Conservation (phyloP, 192 early-diverging fungal genomes). For the Podila epicladia region DNA sequence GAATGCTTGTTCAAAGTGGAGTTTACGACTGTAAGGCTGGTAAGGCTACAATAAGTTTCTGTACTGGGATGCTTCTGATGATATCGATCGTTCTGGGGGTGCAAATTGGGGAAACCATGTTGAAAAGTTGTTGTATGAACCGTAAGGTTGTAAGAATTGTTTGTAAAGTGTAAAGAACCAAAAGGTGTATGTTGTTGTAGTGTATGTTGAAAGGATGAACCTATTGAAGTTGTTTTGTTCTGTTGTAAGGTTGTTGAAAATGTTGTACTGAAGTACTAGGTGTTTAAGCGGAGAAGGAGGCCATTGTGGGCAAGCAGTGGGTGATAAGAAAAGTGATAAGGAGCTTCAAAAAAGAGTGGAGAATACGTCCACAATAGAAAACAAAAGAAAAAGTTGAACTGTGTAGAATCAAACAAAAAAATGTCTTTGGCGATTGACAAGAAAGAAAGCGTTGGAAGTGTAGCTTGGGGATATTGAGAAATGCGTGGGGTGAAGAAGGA, state of each 20-base stretch:
- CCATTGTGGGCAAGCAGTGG: constrained; percentile 40
- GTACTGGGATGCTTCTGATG: constrained; percentile 18
- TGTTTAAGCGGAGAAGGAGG: constrained; percentile 49
- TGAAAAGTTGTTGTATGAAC: constrained; percentile 35
- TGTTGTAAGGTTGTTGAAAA: constrained; percentile 23
- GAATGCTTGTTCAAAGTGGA: background rate
- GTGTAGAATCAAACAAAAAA: background rate
- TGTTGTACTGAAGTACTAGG: constrained; percentile 18
- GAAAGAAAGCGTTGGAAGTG: background rate
- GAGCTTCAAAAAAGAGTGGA: constrained; percentile 13
- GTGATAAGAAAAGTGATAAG: constrained; percentile 1
- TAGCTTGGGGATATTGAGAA: background rate
- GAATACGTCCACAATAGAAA: constrained; percentile 28
- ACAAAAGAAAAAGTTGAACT: background rate
- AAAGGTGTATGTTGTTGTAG: constrained; percentile 25
- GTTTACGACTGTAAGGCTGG: constrained; percentile 51
- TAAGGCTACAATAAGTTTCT: constrained; percentile 16
- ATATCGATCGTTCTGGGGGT: constrained; percentile 36
- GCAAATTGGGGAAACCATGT: constrained; percentile 49
- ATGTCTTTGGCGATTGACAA: background rate
- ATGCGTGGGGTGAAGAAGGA: constrained; percentile 1
- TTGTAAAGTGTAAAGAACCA: constrained; percentile 21
- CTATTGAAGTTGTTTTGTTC: constrained; percentile 6
- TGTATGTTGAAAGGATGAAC: constrained; percentile 14
- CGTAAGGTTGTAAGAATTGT: constrained; percentile 22